Evolutionary conservation across 2,329 filamentous ascomycete species (phyloP).

Genomic region (Talaromyces sp.): DNA sequence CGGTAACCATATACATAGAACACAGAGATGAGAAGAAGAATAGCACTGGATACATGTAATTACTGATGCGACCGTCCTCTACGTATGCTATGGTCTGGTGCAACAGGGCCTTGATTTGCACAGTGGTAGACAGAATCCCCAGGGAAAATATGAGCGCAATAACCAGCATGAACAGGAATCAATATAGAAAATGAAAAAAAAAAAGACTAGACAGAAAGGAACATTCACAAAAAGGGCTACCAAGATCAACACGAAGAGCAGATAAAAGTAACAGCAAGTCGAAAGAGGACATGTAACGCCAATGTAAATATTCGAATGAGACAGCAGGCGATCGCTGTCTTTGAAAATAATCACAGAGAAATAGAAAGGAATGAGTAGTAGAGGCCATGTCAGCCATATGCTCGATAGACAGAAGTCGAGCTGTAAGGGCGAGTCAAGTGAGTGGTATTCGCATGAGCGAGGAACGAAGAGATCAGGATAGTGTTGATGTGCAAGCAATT

Average conservation of each 20-base stretch:
- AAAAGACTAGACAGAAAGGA: background rate
- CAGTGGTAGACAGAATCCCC: background rate
- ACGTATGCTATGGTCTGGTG: background rate
- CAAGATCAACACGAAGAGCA: constrained; percentile 17
- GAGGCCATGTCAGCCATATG: background rate
- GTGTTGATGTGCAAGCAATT: background rate
- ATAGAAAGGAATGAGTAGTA: constrained; percentile 11
- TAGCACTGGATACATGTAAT: background rate
- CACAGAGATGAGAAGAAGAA: background rate
- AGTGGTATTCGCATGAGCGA: constrained; percentile 10
- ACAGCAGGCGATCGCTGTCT: constrained; percentile 1
- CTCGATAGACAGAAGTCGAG: constrained; percentile 4
- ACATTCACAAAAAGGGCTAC: constrained; percentile 11
- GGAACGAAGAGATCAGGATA: constrained; percentile 1
- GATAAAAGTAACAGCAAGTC: constrained; percentile 19
- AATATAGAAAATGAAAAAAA: background rate
- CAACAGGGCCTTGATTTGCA: background rate
- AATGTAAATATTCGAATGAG: constrained; percentile 17
- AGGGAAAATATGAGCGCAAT: background rate
- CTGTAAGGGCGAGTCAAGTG: constrained; percentile 1
- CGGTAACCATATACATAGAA: background rate
- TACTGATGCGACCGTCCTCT: background rate
- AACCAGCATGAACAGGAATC: background rate
- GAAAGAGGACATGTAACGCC: constrained; percentile 18
- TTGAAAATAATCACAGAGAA: constrained; percentile 14